Evolutionary conservation across 192 early-diverging fungal genomes (phyloP), one percentile per base, ranked within the genome.

Genomic region (Rhizophagus prolifer): DNA sequence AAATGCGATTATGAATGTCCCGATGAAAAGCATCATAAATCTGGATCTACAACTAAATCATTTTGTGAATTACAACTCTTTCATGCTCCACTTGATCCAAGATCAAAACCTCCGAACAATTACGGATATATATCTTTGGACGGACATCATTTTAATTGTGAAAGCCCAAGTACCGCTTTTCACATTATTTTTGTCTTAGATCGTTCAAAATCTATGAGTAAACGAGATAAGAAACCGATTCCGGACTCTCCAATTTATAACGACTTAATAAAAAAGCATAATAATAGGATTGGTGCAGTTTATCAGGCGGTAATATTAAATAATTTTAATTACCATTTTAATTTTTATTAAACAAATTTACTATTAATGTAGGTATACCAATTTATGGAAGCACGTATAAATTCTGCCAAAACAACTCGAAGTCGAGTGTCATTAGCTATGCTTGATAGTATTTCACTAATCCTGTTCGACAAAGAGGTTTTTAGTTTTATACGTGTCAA

Each of bases 101-200:
- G 8, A 5, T 25, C 58, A 9, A 19, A 44, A 23, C 41, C 72
- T 14, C 47, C 70, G 36, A 54, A 58, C 19, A 23, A 34, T 59
- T 67, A 14, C 23, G 78, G 78, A 26, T 74, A 79, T 34, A 60
- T 79, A 30, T 75, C 78, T 21, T 16, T 54, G 16, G 78, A 75
- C 31, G 78, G 71, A 16, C 78, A 79, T 64, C 73, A 79, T 5
- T 79, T 79, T 68, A 38, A 19, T 14, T 74, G 71, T 50, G 46
- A 63, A 25, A 72, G 62, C 34, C 70, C 69, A 12, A 28, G 10
- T 31, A 63, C 25, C 9, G 34, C 9, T n/a, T 79, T 74, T 16
- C 78, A 79, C 50, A 73, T 79, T 54, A 50, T 79, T 19, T 74
- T 79, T 36, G 78, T 34, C 4, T 4, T 79, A 23, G 78, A 79